Percentiles rank a stretch among this genome's conserved stretches.
phyloP scores from a whole-genome alignment of 2,329 filamentous ascomycete genomes.

The Pezicula neosporulosa region DNA sequence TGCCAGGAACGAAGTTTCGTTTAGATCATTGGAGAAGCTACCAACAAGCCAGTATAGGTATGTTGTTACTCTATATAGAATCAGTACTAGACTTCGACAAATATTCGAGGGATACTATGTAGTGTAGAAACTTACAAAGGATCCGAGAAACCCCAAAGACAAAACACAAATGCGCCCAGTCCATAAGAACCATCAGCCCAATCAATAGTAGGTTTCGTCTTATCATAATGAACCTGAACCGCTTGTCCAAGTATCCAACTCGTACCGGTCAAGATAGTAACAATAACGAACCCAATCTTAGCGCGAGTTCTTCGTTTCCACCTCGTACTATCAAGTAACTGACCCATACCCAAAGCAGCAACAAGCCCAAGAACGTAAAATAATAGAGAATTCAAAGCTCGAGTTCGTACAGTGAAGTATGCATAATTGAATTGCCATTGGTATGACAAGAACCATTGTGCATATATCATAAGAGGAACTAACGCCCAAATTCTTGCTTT shows the following conservation, averaged over 20 bases:
- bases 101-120: background rate
- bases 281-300: conserved; percentile 7
- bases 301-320: conserved; percentile 6
- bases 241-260: conserved; percentile 13
- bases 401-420: conserved; percentile 14
- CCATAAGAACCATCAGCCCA: conserved; percentile 8
- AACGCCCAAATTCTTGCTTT: conserved; percentile 3
- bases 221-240: conserved; percentile 11
- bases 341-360: conserved; percentile 5
- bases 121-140: conserved; percentile 5
- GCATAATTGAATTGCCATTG: conserved; percentile 18
- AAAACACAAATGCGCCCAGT: conserved; percentile 9
- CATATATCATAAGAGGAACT: conserved; percentile 9
- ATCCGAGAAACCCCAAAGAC: conserved; percentile 12
- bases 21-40: conserved; percentile 11
- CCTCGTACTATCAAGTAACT: conserved; percentile 11
- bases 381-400: conserved; percentile 9
- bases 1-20: conserved; percentile 8
- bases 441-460: conserved; percentile 11
- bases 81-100: background rate
- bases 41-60: conserved; percentile 15
- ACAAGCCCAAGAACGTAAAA: conserved; percentile 7
- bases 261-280: conserved; percentile 5
- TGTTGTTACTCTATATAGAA: conserved; percentile 4
- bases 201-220: conserved; percentile 8